phyloP scores from a whole-genome alignment of 495 filamentous ascomycete genomes.

The Lasiosphaeria miniovina region DNA sequence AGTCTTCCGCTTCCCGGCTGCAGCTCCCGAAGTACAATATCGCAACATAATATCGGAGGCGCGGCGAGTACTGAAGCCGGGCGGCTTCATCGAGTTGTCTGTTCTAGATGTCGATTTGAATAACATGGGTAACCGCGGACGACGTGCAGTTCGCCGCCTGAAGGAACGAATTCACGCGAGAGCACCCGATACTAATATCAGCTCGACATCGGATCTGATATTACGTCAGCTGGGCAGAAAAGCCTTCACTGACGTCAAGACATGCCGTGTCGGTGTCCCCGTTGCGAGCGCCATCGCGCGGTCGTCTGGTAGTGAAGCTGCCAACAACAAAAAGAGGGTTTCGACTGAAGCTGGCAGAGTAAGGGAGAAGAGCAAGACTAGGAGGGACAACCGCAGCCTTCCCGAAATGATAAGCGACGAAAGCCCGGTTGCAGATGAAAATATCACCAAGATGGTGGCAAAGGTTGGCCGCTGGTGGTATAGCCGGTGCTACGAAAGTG shows the following conservation, averaged over 20 bases:
- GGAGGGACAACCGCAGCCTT: conserved; percentile 56
- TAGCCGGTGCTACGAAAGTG: conserved; percentile 78
- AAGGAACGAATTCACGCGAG: conserved; percentile 69
- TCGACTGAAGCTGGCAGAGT: conserved; percentile 1
- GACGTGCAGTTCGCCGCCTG: conserved; percentile 70
- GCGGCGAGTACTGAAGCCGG: conserved; percentile 84
- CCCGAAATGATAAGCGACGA: conserved; percentile 69
- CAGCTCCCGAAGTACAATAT: conserved; percentile 69
- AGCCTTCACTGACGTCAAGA: conserved; percentile 81
- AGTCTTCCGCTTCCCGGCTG: conserved; percentile 84
- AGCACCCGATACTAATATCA: conserved; percentile 60
- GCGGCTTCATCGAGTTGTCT: conserved; percentile 84
- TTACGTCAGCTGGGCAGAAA: conserved; percentile 70
- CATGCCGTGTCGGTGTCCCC: conserved; percentile 86
- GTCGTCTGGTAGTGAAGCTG: conserved; percentile 29
- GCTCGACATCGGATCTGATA: conserved; percentile 73
- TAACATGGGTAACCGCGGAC: conserved; percentile 75
- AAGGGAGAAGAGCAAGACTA: conserved; percentile 21
- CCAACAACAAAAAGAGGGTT: conserved; percentile 13
- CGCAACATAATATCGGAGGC: conserved; percentile 81
- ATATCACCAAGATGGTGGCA: conserved; percentile 86
- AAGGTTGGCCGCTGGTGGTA: conserved; percentile 97
- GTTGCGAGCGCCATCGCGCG: conserved; percentile 66
- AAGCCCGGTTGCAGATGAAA: conserved; percentile 63
- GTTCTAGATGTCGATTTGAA: conserved; percentile 83